Base-by-base conservation (phyloP, 208 protist species). In the Leptomonas pyrrhocoris region DNA sequence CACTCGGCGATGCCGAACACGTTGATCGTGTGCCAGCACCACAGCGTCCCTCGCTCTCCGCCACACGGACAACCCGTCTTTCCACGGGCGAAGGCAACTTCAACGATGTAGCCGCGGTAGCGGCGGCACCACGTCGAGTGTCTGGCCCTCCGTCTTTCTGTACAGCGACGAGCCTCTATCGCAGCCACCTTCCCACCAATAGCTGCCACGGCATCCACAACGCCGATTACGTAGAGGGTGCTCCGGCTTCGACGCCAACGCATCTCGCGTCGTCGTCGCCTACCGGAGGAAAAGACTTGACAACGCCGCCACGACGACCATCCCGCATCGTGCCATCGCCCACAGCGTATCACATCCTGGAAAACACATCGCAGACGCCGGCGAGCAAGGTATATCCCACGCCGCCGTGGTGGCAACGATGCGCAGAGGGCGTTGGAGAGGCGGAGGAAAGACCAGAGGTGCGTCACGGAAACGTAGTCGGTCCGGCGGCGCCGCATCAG, bases 331-430 rank as follows among this genome's bases (percentile, higher is more conserved):
- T 57, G 56, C 55, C 56, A 12, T 40, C 67, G 9, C 56, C 67
- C 0, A 21, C 43, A 9, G 6, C 34, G 18, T 48, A 64, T 13
- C 21, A 45, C 0, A 56, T 58, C 15, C 19, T 48, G 3, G 31
- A 31, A 9, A 40, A 49, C 13, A 23, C 23, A 27, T 8, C 38
- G 21, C 7, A 46, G 21, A 21, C 43, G 40, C n/a, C 8, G 27
- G 53, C 9, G 12, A 19, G 18, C 46, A 65, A 21, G 13, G 36
- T 31, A 3, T 66, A 66, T 38, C 49, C 49, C 8, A 60, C 58
- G 1, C 68, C 58, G 19, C 68, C 58, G 25, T 73, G 68, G 57
- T 66, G 58, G 58, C 53, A 48, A 21, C 43, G 43, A 13, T 3
- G 19, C 15, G 19, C 25, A 13, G 46, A 62, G 7, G 13, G 1